A percentile compares a stretch with the other conserved stretches of the same genome.
Conservation (phyloP, 2,329 filamentous ascomycete genomes). For the Fusarium ambrosium region DNA sequence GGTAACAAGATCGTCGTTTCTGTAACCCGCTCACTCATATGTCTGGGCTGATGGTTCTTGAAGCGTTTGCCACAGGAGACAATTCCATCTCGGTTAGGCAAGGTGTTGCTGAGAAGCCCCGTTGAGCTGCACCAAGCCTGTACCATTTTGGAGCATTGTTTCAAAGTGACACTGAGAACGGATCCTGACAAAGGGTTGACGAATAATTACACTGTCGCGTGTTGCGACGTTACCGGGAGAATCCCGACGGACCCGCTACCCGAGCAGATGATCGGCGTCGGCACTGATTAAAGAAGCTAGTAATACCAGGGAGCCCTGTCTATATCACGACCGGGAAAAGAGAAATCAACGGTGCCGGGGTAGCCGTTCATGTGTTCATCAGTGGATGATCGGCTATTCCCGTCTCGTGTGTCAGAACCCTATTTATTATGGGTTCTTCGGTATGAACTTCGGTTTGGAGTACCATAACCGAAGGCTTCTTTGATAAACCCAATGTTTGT, state of each 20-base stretch:
- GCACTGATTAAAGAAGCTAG: background rate
- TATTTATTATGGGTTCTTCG: background rate
- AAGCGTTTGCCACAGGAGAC: background rate
- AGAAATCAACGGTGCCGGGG: background rate
- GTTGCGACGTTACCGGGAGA: background rate
- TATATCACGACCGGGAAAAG: background rate
- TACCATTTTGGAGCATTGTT: background rate
- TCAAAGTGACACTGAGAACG: background rate
- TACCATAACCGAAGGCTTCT: background rate
- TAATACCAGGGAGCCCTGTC: background rate
- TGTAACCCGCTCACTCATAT: background rate
- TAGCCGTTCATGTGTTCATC: background rate
- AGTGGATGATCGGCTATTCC: background rate
- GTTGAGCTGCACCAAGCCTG: background rate
- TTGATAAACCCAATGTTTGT: too few species aligned
- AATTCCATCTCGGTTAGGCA: background rate
- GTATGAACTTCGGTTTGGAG: background rate
- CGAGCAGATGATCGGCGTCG: slow-evolving; percentile 1
- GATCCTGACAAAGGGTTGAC: background rate
- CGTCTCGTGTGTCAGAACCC: background rate
- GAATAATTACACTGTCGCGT: background rate
- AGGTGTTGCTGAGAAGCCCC: background rate
- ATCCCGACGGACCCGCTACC: background rate
- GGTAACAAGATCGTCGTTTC: background rate
- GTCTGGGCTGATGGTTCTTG: background rate